Conservation (phyloP, 257 asterid genomes). For the Craterostigma plantagineum region DNA sequence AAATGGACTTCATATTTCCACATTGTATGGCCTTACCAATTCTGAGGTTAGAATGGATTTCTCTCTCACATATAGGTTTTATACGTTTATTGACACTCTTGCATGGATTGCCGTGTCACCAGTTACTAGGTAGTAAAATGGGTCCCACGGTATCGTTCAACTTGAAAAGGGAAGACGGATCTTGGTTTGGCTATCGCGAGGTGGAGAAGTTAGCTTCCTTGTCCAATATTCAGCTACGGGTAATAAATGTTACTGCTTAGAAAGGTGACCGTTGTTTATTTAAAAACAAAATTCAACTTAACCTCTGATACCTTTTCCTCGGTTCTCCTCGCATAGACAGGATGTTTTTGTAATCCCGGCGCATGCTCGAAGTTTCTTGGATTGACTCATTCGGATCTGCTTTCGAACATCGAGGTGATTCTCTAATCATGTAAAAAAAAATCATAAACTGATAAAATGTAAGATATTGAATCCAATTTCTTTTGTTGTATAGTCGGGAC, state of each 20-base stretch:
- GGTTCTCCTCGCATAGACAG: conserved; percentile 47
- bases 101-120: conserved; percentile 12
- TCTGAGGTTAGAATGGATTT: conserved; percentile 26
- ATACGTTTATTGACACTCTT: conserved; percentile 8
- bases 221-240: conserved; percentile 82
- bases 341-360: conserved; percentile 99
- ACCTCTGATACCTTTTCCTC: conserved; percentile 6
- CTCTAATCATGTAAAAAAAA: too few species aligned
- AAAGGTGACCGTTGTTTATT: too few species aligned
- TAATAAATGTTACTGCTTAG: conserved; percentile 17
- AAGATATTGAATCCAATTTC: conserved; percentile 1
- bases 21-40: conserved; percentile 33
- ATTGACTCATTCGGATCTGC: conserved; percentile 70
- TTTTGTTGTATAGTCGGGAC: conserved; percentile 56
- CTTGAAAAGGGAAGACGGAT: conserved; percentile 71
- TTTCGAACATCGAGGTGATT: conserved; percentile 77
- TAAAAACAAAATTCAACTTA: too few species aligned
- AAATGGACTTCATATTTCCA: conserved; percentile 53
- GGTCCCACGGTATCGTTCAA: conserved; percentile 78
- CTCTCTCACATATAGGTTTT: background rate
- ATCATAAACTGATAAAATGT: too few species aligned
- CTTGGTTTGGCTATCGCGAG: conserved; percentile 91
- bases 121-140: conserved; percentile 29
- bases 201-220: conserved; percentile 87
- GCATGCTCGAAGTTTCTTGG: conserved; percentile 97